Evolutionary conservation across 1,284 basidiomycete genomes (phyloP).

Genomic region (Cryptococcus floricola): DNA sequence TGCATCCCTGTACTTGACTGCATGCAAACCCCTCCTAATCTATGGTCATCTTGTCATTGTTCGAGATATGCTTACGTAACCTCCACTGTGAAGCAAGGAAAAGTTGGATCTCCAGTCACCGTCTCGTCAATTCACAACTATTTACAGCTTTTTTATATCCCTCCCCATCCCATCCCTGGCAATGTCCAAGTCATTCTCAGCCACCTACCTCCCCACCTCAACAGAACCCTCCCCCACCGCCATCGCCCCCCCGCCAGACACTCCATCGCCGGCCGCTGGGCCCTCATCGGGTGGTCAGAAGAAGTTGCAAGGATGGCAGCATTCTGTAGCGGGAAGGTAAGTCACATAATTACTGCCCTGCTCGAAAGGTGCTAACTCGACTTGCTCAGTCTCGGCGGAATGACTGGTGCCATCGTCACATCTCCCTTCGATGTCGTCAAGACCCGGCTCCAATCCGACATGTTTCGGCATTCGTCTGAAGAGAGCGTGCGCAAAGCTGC

Average conservation of each 20-base stretch:
- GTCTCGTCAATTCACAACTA: neutral
- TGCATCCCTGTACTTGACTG: no score
- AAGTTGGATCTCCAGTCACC: neutral
- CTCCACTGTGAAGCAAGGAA: neutral
- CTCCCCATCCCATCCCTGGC: neutral
- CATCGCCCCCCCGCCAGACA: no score
- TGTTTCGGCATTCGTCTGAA: slow-evolving; percentile 60
- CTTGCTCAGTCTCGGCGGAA: slow-evolving; percentile 74
- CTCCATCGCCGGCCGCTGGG: no score
- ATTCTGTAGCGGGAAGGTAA: slow-evolving; percentile 81
- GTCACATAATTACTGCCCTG: slow-evolving; percentile 37
- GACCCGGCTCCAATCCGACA: slow-evolving; percentile 87
- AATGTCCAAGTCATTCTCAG: neutral
- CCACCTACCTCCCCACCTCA: neutral
- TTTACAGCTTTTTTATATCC: neutral
- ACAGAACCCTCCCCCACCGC: no score
- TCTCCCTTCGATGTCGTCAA: slow-evolving; percentile 98
- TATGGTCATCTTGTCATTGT: no score
- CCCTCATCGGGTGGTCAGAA: slow-evolving; percentile 9
- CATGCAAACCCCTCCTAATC: no score
- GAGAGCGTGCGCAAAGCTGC: slow-evolving; percentile 14
- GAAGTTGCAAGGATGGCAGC: slow-evolving; percentile 73
- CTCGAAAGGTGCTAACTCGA: neutral
- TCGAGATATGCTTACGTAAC: no score
- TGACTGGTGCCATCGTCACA: slow-evolving; percentile 96